These are phyloP conservation scores for Aplosporella prunicola DNA, from an alignment of 2,329 filamentous ascomycete genomes.

Conservation along the genomic window DNA sequence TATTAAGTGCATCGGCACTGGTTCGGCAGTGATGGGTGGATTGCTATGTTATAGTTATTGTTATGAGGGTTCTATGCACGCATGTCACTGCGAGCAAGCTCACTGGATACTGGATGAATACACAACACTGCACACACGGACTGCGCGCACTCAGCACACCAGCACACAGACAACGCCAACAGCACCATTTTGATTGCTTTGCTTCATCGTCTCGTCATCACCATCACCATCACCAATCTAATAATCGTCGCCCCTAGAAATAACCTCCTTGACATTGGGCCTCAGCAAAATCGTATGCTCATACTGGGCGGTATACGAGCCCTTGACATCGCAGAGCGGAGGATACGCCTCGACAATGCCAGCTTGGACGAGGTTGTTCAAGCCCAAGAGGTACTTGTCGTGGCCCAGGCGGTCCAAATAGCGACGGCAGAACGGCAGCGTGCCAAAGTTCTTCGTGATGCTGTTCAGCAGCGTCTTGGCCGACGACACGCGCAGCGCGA, in stretches of 20 bases:
- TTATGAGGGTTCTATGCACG: too few relatives aligned
- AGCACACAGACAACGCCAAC: too few relatives aligned
- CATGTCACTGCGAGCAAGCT: too few relatives aligned
- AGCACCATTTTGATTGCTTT: too few relatives aligned
- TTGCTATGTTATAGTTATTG: too few relatives aligned
- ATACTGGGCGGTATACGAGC: conserved; percentile 87
- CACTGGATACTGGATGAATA: too few relatives aligned
- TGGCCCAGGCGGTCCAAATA: conserved; percentile 90
- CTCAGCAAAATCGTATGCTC: conserved; percentile 75
- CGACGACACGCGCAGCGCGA: conserved; percentile 66
- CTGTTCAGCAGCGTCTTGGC: conserved; percentile 78
- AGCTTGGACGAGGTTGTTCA: conserved; percentile 74
- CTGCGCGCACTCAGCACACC: too few relatives aligned
- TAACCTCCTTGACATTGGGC: conserved; percentile 64
- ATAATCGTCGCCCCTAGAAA: conserved; percentile 79
- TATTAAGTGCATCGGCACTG: too few relatives aligned
- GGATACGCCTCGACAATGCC: conserved; percentile 88
- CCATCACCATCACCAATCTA: too few relatives aligned
- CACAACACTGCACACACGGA: too few relatives aligned
- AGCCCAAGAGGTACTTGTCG: conserved; percentile 83
- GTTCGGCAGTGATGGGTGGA: too few relatives aligned
- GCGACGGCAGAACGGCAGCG: conserved; percentile 78
- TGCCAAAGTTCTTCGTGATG: conserved; percentile 95
- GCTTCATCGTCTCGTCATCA: too few relatives aligned
- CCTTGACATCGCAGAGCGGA: conserved; percentile 82